Percentiles rank a stretch among this genome's conserved stretches.
Conservation (phyloP, 805 yeast species). For the Tetrapisispora fleetii region DNA sequence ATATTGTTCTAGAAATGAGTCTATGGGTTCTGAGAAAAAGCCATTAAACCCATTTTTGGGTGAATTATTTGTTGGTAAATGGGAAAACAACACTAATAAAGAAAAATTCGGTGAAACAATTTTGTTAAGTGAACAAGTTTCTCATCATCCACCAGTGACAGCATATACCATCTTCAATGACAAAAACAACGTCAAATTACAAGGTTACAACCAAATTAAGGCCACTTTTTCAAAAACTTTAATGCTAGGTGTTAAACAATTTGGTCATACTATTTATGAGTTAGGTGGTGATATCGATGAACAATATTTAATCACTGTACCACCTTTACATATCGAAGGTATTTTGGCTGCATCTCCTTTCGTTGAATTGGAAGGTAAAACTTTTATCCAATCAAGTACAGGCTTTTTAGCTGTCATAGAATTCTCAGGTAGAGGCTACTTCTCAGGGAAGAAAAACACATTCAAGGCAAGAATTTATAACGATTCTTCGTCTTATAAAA, state of each 20-base stretch:
- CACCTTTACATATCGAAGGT: conserved; percentile 91
- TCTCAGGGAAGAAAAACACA: conserved; percentile 88
- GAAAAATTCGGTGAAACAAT: conserved; percentile 62
- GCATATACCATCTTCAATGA: conserved; percentile 76
- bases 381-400: conserved; percentile 74
- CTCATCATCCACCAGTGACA: conserved; percentile 96
- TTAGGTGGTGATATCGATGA: conserved; percentile 41
- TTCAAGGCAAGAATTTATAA: conserved; percentile 76
- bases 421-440: conserved; percentile 86
- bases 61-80: conserved; percentile 81
- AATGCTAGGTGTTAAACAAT: conserved; percentile 77
- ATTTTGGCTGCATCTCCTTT: conserved; percentile 81
- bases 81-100: conserved; percentile 47
- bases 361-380: conserved; percentile 83
- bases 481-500: conserved; percentile 35
- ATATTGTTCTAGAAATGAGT: conserved; percentile 83
- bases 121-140: conserved; percentile 80
- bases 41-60: conserved; percentile 94
- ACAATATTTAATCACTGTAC: conserved; percentile 67
- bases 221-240: conserved; percentile 69
- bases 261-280: conserved; percentile 74
- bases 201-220: conserved; percentile 83
- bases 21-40: conserved; percentile 87
- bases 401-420: conserved; percentile 72
- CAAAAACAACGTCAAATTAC: conserved; percentile 53